Evolutionary conservation across 306 rosid species (phyloP).

Genomic region (Neltuma alba): DNA sequence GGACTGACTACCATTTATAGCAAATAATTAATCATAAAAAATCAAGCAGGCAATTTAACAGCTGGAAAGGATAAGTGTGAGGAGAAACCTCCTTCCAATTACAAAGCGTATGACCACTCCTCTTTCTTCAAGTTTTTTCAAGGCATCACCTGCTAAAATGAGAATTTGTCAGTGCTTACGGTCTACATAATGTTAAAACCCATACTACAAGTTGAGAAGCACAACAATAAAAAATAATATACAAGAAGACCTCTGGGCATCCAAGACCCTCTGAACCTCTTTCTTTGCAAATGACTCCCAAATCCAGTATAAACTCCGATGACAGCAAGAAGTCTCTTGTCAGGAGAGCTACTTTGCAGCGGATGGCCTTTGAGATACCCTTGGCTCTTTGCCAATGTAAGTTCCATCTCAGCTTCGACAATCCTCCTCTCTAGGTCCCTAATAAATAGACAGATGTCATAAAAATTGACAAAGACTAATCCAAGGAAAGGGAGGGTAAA

Average conservation of each 20-base stretch:
- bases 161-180: conserved; percentile 26
- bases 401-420: conserved; percentile 95
- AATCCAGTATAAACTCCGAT: conserved; percentile 97
- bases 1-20: not conserved
- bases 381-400: conserved; percentile 94
- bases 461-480: not conserved
- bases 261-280: conserved; percentile 92
- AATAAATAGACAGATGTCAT: conserved; percentile 22
- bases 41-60: conserved; percentile 7
- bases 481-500: not conserved
- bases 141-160: conserved; percentile 74
- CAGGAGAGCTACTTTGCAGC: conserved; percentile 56
- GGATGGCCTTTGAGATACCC: conserved; percentile 76
- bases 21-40: conserved; percentile 31
- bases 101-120: conserved; percentile 92
- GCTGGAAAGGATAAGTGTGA: conserved; percentile 46
- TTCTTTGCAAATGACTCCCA: conserved; percentile 83
- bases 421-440: conserved; percentile 94
- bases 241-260: conserved; percentile 79
- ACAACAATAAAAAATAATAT: conserved; percentile 17
- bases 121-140: conserved; percentile 90
- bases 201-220: conserved; percentile 2
- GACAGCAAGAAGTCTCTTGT: conserved; percentile 80
- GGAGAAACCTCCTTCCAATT: conserved; percentile 95
- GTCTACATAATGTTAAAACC: conserved; percentile 23